Evolutionary conservation across 768 basidiomycete genomes (phyloP).

Genomic region (Phaeolepiota aurea): DNA sequence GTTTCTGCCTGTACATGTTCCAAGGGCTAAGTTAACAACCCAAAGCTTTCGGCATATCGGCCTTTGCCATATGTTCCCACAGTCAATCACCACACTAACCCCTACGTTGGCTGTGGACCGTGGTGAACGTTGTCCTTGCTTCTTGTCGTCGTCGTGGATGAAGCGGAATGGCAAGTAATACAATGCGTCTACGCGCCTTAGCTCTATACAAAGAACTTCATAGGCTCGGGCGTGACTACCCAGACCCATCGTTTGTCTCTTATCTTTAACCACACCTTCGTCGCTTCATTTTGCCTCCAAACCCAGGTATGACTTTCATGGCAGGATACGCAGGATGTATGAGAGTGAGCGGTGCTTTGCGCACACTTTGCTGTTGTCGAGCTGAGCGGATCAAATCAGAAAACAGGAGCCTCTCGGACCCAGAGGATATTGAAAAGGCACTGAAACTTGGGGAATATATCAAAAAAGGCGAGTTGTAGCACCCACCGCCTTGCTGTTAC

Average conservation of each 20-base stretch:
- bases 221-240: slow-evolving; percentile 73
- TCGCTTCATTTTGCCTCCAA: slow-evolving; percentile 1
- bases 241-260: slow-evolving; percentile 63
- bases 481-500: background rate
- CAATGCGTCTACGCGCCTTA: slow-evolving; percentile 55
- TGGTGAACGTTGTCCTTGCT: background rate
- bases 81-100: background rate
- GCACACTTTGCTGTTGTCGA: background rate
- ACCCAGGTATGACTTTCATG: slow-evolving; percentile 69
- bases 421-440: slow-evolving; percentile 69
- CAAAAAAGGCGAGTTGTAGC: slow-evolving; percentile 55
- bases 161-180: slow-evolving; percentile 35
- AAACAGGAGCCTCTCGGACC: slow-evolving; percentile 56
- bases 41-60: too few relatives aligned
- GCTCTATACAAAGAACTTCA: slow-evolving; percentile 79
- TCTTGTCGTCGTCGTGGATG: slow-evolving; percentile 2
- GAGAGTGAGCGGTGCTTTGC: slow-evolving; percentile 45
- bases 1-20: background rate
- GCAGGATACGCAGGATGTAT: slow-evolving; percentile 59
- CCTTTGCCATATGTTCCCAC: background rate
- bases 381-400: slow-evolving; percentile 31
- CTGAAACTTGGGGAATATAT: slow-evolving; percentile 75
- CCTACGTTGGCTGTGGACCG: too few relatives aligned
- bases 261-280: slow-evolving; percentile 1
- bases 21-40: too few relatives aligned